A percentile compares a stretch with the other conserved stretches of the same genome.
Conservation (phyloP, 352 stramenopile genomes). For the Globisporangium iwayamae region DNA sequence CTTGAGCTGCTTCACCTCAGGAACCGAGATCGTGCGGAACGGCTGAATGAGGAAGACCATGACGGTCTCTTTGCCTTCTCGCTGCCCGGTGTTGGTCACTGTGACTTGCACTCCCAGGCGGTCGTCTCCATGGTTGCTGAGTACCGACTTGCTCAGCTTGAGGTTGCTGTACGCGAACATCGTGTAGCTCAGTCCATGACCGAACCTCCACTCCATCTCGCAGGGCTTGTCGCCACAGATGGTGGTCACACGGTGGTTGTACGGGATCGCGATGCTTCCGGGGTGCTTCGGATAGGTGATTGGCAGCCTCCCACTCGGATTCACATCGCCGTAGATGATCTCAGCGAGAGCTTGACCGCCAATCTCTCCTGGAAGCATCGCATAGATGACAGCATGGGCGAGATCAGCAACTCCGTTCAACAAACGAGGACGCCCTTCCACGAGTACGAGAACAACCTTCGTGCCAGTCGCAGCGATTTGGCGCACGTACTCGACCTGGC, state of each 20-base stretch:
- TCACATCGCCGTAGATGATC: slow-evolving; percentile 73
- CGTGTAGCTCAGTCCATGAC: slow-evolving; percentile 66
- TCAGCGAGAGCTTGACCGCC: slow-evolving; percentile 82
- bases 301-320: slow-evolving; percentile 77
- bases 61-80: slow-evolving; percentile 63
- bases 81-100: slow-evolving; percentile 65
- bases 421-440: slow-evolving; percentile 74
- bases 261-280: slow-evolving; percentile 63
- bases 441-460: slow-evolving; percentile 81
- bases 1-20: slow-evolving; percentile 79
- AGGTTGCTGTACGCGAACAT: slow-evolving; percentile 54
- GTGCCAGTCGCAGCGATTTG: slow-evolving; percentile 57
- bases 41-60: slow-evolving; percentile 78
- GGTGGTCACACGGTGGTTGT: slow-evolving; percentile 66
- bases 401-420: slow-evolving; percentile 50
- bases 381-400: slow-evolving; percentile 74
- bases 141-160: slow-evolving; percentile 27
- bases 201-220: slow-evolving; percentile 67
- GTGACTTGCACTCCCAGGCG: slow-evolving; percentile 35
- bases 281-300: slow-evolving; percentile 79
- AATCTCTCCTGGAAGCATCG: slow-evolving; percentile 70
- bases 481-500: slow-evolving; percentile 74
- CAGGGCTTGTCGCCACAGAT: slow-evolving; percentile 48
- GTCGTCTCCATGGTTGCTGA: slow-evolving; percentile 18
- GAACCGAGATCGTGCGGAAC: slow-evolving; percentile 53